Evolutionary conservation across 495 filamentous ascomycete genomes (phyloP).

Genomic region (Xeromyces bisporus): DNA sequence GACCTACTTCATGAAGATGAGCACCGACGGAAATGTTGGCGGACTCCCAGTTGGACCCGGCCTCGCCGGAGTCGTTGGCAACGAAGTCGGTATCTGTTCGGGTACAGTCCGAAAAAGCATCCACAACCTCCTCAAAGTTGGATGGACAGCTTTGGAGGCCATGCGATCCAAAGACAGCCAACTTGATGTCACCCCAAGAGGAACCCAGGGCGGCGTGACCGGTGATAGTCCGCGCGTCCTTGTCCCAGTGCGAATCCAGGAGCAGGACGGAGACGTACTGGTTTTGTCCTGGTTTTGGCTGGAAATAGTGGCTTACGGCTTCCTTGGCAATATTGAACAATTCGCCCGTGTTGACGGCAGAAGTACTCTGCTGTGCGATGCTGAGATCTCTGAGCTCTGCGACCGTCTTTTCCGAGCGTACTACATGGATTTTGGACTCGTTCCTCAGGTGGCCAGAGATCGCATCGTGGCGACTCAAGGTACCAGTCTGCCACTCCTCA

Average conservation of each 20-base stretch:
- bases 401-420: constrained; percentile 68
- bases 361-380: constrained; percentile 59
- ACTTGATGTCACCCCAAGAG: constrained; percentile 47
- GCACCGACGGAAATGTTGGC: constrained; percentile 85
- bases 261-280: constrained; percentile 72
- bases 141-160: constrained; percentile 74
- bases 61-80: constrained; percentile 69
- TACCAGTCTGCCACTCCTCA: constrained; percentile 79
- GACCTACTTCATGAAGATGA: constrained; percentile 76
- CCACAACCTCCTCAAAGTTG: constrained; percentile 68
- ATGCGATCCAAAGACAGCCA: constrained; percentile 84
- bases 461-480: constrained; percentile 52
- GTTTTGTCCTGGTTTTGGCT: constrained; percentile 53
- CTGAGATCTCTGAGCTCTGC: constrained; percentile 65
- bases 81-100: constrained; percentile 66
- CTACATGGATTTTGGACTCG: constrained; percentile 73
- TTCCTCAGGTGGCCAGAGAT: constrained; percentile 59
- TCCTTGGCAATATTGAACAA: constrained; percentile 60
- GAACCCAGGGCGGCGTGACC: constrained; percentile 73
- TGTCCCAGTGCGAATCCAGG: constrained; percentile 80
- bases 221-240: constrained; percentile 43
- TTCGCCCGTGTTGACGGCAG: constrained; percentile 47
- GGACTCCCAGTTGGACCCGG: constrained; percentile 79
- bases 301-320: constrained; percentile 60
- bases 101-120: constrained; percentile 76